A percentile compares a stretch with the other conserved stretches of the same genome.
Conservation (phyloP, 441 rosid genomes). For the Theobroma grandiflorum region DNA sequence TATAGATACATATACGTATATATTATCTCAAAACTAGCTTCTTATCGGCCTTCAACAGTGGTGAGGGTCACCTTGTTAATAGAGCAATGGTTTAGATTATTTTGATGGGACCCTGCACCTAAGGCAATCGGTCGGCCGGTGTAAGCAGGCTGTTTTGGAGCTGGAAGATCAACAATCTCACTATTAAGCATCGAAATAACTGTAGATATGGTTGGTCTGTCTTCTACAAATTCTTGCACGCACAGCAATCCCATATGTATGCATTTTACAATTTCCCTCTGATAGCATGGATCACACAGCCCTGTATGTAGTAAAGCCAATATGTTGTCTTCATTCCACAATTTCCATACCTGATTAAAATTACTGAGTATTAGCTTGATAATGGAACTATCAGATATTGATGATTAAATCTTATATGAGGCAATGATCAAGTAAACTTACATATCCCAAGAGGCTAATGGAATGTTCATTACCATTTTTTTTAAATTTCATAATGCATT, state of each 20-base stretch:
- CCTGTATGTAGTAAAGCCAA: conserved; percentile 39
- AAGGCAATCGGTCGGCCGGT: neutral
- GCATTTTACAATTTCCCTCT: conserved; percentile 48
- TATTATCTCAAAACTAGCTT: neutral
- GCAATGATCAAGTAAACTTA: conserved; percentile 34
- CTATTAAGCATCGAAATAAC: conserved; percentile 58
- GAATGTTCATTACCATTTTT: conserved; percentile 34
- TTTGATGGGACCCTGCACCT: conserved; percentile 32
- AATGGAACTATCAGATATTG: neutral
- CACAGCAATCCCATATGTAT: conserved; percentile 63
- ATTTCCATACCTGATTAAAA: conserved; percentile 61
- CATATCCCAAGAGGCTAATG: conserved; percentile 50
- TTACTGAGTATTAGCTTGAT: neutral
- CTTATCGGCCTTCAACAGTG: neutral
- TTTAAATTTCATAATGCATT: too few species aligned
- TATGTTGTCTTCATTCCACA: conserved; percentile 56
- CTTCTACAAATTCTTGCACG: conserved; percentile 57
- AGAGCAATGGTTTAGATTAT: conserved; percentile 26
- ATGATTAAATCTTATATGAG: neutral
- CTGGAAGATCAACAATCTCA: conserved; percentile 41
- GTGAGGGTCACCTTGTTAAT: neutral
- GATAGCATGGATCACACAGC: conserved; percentile 23
- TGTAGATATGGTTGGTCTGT: conserved; percentile 53
- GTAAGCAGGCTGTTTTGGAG: conserved; percentile 8
- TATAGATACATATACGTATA: too few species aligned